phyloP scores from a whole-genome alignment of 768 basidiomycete species.

The Russula lepida region DNA sequence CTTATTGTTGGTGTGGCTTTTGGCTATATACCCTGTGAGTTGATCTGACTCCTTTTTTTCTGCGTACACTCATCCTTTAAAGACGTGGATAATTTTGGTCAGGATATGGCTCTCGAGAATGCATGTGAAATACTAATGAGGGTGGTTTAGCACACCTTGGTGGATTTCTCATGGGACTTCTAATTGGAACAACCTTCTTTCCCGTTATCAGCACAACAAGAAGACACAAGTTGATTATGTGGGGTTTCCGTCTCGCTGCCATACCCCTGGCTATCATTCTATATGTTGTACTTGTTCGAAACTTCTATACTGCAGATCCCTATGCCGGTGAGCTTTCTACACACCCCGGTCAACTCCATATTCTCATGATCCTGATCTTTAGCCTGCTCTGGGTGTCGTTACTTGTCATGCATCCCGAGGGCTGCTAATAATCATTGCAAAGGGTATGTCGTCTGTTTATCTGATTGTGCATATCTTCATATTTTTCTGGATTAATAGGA shows the following conservation, averaged over 20 bases:
- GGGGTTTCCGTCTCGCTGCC: conserved; percentile 63
- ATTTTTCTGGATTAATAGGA: neutral
- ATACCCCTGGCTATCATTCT: conserved; percentile 70
- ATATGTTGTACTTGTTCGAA: conserved; percentile 73
- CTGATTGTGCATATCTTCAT: neutral
- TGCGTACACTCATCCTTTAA: conserved; percentile 9
- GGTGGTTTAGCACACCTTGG: conserved; percentile 67
- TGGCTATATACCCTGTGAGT: conserved; percentile 74
- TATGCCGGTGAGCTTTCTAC: conserved; percentile 53
- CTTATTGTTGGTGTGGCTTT: conserved; percentile 79
- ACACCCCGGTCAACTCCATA: neutral
- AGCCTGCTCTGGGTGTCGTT: conserved; percentile 86
- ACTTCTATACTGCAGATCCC: conserved; percentile 87
- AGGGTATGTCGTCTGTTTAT: conserved; percentile 29
- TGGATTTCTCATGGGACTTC: conserved; percentile 75
- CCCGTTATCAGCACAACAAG: conserved; percentile 80
- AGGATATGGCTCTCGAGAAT: conserved; percentile 16
- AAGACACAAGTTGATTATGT: conserved; percentile 63
- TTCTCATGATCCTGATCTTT: neutral
- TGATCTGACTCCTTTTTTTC: neutral
- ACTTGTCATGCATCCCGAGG: conserved; percentile 84
- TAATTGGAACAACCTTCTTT: conserved; percentile 77
- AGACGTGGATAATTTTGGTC: conserved; percentile 89
- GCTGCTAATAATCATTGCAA: conserved; percentile 58
- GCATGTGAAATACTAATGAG: conserved; percentile 12